Evolutionary conservation across 2,329 filamentous ascomycete genomes (phyloP).

Genomic region (Colletotrichum sp.): DNA sequence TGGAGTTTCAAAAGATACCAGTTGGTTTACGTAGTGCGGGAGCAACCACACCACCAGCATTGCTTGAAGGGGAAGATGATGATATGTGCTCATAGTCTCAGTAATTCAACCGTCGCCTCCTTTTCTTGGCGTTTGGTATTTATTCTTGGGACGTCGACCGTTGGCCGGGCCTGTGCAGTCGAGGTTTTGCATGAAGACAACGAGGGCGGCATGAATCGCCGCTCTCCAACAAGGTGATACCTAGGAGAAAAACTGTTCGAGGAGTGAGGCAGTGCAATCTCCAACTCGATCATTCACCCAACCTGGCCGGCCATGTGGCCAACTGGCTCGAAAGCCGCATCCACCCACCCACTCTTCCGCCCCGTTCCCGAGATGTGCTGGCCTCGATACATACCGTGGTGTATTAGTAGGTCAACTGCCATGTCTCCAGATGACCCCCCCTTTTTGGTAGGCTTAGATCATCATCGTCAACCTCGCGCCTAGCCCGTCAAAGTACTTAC

Average conservation of each 20-base stretch:
- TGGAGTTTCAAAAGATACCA: constrained; percentile 8
- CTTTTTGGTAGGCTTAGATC: background rate
- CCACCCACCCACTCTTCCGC: background rate
- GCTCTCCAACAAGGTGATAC: background rate
- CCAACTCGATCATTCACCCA: background rate
- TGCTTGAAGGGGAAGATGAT: background rate
- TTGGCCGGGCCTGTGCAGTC: background rate
- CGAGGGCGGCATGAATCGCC: background rate
- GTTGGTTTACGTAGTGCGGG: background rate
- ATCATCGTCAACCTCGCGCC: background rate
- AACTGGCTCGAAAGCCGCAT: background rate
- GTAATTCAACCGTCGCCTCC: background rate
- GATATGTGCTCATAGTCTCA: background rate
- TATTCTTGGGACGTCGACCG: background rate
- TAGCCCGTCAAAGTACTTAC: background rate
- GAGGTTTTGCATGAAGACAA: background rate
- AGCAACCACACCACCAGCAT: background rate
- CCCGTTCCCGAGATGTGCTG: background rate
- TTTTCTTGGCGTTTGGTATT: constrained; percentile 9
- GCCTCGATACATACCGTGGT: background rate
- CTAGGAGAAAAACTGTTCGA: background rate
- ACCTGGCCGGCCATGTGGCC: constrained; percentile 1
- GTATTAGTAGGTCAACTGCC: background rate
- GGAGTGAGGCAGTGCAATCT: constrained; percentile 12
- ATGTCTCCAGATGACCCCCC: background rate